These are phyloP conservation scores for Ustulina deusta DNA, from an alignment of 2,329 filamentous ascomycete genomes.

Conservation along the genomic window DNA sequence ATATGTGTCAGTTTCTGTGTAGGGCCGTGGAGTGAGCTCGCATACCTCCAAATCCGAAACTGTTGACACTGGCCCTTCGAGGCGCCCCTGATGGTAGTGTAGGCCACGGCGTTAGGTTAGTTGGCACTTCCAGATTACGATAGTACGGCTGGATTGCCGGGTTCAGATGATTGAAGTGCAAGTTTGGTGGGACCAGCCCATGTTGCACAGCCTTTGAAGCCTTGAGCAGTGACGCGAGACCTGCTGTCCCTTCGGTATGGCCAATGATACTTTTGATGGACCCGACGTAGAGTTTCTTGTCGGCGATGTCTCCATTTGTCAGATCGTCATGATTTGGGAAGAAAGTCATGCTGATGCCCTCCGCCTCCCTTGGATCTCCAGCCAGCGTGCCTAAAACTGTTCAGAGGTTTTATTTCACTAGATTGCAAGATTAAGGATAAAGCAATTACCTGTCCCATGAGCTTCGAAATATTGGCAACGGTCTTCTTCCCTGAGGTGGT, in stretches of 20 bases:
- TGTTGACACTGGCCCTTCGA: slow-evolving; percentile 41
- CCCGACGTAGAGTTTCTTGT: slow-evolving; percentile 37
- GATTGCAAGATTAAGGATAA: neutral
- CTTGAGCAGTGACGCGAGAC: slow-evolving; percentile 48
- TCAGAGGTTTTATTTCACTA: neutral
- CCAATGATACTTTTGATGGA: slow-evolving; percentile 41
- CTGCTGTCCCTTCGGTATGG: slow-evolving; percentile 47
- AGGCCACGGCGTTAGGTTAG: slow-evolving; percentile 6
- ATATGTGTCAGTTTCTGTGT: neutral
- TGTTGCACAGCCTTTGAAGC: slow-evolving; percentile 40
- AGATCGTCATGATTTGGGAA: slow-evolving; percentile 5
- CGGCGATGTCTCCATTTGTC: neutral
- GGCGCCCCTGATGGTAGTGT: slow-evolving; percentile 19
- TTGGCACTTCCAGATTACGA: slow-evolving; percentile 40
- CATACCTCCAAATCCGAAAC: slow-evolving; percentile 31
- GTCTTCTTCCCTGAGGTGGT: slow-evolving; percentile 21
- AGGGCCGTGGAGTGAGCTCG: neutral
- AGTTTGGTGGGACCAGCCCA: slow-evolving; percentile 24
- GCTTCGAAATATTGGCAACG: slow-evolving; percentile 44
- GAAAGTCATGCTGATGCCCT: slow-evolving; percentile 37
- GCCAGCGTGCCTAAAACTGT: slow-evolving; percentile 35
- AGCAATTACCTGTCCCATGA: slow-evolving; percentile 41
- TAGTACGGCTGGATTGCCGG: slow-evolving; percentile 19
- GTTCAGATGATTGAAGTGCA: slow-evolving; percentile 10
- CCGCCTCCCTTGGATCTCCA: slow-evolving; percentile 44